Conservation (phyloP, 1,284 basidiomycete genomes). For the Cutaneotrichosporon cutaneum region DNA sequence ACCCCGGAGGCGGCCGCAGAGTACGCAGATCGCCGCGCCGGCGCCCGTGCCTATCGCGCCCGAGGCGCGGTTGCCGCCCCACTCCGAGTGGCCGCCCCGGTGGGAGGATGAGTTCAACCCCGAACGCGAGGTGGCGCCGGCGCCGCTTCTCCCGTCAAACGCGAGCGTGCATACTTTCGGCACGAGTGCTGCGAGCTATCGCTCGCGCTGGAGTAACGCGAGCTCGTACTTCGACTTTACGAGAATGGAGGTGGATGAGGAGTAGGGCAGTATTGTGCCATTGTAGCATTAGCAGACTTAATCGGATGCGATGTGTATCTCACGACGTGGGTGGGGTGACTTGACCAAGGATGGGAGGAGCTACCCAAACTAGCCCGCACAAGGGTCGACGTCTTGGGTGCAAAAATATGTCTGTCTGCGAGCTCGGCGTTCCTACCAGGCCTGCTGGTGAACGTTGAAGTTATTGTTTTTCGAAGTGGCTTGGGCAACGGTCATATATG, state of each 20-base stretch:
- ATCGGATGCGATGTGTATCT: not conserved
- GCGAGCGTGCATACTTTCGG: constrained; percentile 8
- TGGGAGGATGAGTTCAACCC: constrained; percentile 1
- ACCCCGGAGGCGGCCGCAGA: not conserved
- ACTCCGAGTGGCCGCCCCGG: constrained; percentile 1
- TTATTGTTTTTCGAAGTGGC: no score
- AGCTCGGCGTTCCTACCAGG: no score
- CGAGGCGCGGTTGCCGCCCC: not conserved
- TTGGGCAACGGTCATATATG: no score
- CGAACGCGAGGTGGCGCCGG: not conserved
- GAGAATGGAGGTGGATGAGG: not conserved
- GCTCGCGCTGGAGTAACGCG: not conserved
- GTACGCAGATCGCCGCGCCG: not conserved
- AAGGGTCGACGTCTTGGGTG: no score
- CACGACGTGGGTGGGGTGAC: not conserved
- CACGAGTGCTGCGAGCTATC: not conserved
- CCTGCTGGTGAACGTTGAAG: no score
- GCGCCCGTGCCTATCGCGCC: not conserved
- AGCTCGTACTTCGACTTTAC: constrained; percentile 2
- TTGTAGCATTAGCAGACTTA: not conserved
- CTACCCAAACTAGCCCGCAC: no score
- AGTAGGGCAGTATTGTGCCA: not conserved
- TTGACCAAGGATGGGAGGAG: no score
- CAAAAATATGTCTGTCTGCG: no score
- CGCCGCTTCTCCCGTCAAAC: not conserved